A percentile compares a stretch with the other conserved stretches of the same genome.
These are phyloP conservation scores for Chaetoceros muelleri DNA, from an alignment of 108 stramenopile genomes.

Conservation along the genomic window DNA sequence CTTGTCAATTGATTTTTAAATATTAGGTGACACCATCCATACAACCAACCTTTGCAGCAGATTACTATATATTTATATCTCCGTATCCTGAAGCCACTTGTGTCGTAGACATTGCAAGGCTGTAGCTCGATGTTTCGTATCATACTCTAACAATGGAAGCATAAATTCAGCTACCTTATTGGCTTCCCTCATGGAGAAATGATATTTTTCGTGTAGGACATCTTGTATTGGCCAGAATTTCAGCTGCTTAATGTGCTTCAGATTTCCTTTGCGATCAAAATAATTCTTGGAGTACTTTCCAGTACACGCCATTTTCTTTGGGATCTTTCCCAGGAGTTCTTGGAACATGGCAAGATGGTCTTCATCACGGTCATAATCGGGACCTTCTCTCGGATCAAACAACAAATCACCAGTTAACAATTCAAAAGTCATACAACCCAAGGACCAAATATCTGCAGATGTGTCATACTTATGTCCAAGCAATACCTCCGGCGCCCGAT, in stretches of 20 bases:
- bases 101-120: conserved; percentile 70
- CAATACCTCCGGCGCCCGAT: conserved; percentile 93
- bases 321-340: conserved; percentile 93
- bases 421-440: conserved; percentile 96
- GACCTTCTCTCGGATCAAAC: conserved; percentile 92
- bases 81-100: conserved; percentile 78
- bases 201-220: conserved; percentile 86
- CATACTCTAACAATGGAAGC: conserved; percentile 72
- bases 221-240: conserved; percentile 96
- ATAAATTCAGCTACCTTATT: conserved; percentile 79
- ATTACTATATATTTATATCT: no score
- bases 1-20: no score
- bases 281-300: conserved; percentile 93
- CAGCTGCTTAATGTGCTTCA: conserved; percentile 94
- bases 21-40: no score
- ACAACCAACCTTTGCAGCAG: no score
- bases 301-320: conserved; percentile 71
- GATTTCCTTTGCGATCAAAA: conserved; percentile 92
- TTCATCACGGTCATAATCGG: conserved; percentile 92
- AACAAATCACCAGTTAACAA: conserved; percentile 94
- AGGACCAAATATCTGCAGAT: conserved; percentile 97
- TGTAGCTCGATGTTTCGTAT: conserved; percentile 73
- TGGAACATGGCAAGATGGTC: conserved; percentile 98
- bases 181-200: conserved; percentile 74
- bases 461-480: conserved; percentile 88